Evolutionary conservation across 1,139 yeast species (phyloP), one percentile per base, ranked within the genome.

Genomic region (Magnusiomyces suaveolens): DNA sequence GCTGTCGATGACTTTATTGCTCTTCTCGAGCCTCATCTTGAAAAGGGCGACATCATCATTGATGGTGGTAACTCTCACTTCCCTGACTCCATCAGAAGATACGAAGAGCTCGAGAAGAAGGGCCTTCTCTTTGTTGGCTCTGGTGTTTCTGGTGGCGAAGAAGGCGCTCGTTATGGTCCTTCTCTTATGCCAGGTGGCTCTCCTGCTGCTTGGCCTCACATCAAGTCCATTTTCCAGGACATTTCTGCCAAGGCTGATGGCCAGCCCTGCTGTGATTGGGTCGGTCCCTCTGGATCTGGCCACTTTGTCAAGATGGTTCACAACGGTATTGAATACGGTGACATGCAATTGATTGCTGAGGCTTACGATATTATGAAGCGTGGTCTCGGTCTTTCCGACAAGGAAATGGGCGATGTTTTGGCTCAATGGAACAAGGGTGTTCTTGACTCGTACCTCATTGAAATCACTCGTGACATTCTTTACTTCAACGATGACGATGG

Each of bases 201-300:
- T 72, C 81, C 78, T 64, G 97, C 87, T 67, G 98, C 98, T 63
- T 92, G 98, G 98, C 97, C 97, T 63, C 95, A 88, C 75, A 86
- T 92, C 70, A 92, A 92, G 82, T 84, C 82, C 59, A 92, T 92
- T 69, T 90, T 92, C 89, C 98, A 92, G 79, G 82, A 90, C 59
- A 87, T 92, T 67, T 77, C 97, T 57, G 98, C 98, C 69, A 88
- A 92, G 79, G 74, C 95, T 60, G 97, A 92, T 69, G 97, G 96
- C 66, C 97, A 92, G 77, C 96, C 98, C 71, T 92, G 98, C 78
- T 92, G 98, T 77, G 98, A 92, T 82, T 92, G 98, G 98, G 97
- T 92, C 67, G 98, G 98, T 69, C 95, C 90, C 66, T 96, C 95
- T 57, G 98, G 98, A 74, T 83, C 97, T 54, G 98, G 98, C 70